Base-by-base conservation (phyloP, 345 rosid genomes). In the Gynandropsis gynandra region DNA sequence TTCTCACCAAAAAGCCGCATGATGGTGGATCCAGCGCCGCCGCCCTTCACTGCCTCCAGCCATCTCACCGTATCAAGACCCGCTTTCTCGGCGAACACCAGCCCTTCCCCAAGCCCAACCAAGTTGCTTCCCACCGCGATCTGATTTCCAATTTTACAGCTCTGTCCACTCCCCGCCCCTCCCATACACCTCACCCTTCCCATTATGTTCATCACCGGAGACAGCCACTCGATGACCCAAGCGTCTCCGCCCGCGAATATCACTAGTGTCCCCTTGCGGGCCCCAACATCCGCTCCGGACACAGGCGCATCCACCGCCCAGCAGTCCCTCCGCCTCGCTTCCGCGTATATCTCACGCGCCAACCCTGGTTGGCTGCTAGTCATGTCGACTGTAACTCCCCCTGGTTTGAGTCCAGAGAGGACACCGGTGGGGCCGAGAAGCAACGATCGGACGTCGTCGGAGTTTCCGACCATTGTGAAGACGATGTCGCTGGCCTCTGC, bases 271-370 rank as follows among this genome's bases (percentile, higher is more conserved):
- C 84, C 94, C 16, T 86, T 80, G 27, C 83, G 64, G 0, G 94
- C 94, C 11, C 97, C 95, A 0, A 74, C 62, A 31, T 81, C 95
- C 0, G 79, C 90, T 1, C 87, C 87, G 0, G 89, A 83, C 9
- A 89, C 95, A 0, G 94, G 94, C 7, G 95, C 81, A 53, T 89
- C 95, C 0, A 86, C 69, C 4, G 90, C 56, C 86, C 80, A 86
- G 16, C 94, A 83, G 3, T 42, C 61, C 18, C 56, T 77, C 14
- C 46, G 62, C 0, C 80, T 66, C 1, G 84, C 78, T 5, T 80
- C 74, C 4, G 59, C 42, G 68, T 64, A 62, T 16, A 86, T 75
- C 57, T 83, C 77, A 0, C 83, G 81, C 4, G 94, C 94, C 1
- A 83, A 71, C 16, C 24, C 66, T 2, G 90, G 88, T 46, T 73